Evolutionary conservation across 805 yeast species (phyloP).

Genomic region (Helenozyma rhizophorensis): DNA sequence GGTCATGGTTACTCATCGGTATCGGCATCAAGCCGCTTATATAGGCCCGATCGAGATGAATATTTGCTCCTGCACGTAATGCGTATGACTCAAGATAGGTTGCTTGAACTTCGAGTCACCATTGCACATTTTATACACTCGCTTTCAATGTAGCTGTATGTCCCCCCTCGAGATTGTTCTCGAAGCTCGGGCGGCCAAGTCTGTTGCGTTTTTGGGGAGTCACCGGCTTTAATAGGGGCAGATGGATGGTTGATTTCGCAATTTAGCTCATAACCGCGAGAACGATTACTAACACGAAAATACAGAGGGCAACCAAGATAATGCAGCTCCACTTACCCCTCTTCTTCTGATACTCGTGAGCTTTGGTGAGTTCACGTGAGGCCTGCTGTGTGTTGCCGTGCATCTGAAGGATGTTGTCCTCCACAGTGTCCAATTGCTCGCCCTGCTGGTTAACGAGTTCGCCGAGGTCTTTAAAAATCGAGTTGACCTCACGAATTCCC

Average conservation of each 20-base stretch:
- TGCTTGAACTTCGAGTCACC: neutral
- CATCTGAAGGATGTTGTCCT: conserved; percentile 65
- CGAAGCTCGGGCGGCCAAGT: too few relatives aligned
- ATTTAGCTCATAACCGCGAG: conserved; percentile 48
- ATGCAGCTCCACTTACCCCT: conserved; percentile 74
- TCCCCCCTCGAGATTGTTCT: too few relatives aligned
- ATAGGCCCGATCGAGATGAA: too few relatives aligned
- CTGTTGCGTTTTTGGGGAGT: too few relatives aligned
- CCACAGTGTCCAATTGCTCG: conserved; percentile 76
- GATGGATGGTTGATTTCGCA: too few relatives aligned
- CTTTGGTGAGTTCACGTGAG: conserved; percentile 62
- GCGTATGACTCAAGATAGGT: neutral
- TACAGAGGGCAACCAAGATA: conserved; percentile 51
- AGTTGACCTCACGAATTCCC: conserved; percentile 80
- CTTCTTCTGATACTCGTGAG: conserved; percentile 67
- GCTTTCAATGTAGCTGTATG: too few relatives aligned
- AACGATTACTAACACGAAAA: conserved; percentile 55
- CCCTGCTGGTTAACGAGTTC: conserved; percentile 81
- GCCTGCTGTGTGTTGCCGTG: conserved; percentile 68
- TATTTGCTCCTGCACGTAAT: conserved; percentile 1
- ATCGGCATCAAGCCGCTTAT: too few relatives aligned
- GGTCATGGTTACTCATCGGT: too few relatives aligned
- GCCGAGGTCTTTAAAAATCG: conserved; percentile 79
- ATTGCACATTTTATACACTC: neutral
- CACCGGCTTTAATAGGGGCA: too few relatives aligned